Evolutionary conservation across 2,329 filamentous ascomycete genomes (phyloP), one percentile per base, ranked within the genome.

Genomic region (Calonectria pseudoturangicola): DNA sequence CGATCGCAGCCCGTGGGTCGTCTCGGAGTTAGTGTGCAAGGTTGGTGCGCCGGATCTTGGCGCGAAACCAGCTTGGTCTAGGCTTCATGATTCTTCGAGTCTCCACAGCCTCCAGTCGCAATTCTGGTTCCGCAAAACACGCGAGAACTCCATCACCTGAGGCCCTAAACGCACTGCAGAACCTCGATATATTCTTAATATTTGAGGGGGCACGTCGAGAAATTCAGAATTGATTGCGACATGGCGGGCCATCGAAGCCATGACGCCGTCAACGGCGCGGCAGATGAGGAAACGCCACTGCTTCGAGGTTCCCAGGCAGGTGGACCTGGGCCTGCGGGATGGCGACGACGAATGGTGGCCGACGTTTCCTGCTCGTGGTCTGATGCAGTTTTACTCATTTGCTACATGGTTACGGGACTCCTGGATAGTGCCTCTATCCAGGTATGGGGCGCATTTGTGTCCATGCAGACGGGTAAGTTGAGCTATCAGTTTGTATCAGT

Each of bases 401-500:
- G 93, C 83, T 96, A 95, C 81, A 84, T 94, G 74, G 92, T 95
- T 79, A 96, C 94, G 0, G 94, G 94, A 4, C 85, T 96, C 4
- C 88, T 95, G 15, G 94, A 96, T 84, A 94, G 93, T 83, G 91
- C 93, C 2, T 92, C 93, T 1, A 93, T 94, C 50, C 92, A 92
- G 68, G 93, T 93, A 50, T 96, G 93, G 92, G 93, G 93, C 13
- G 92, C 92, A 1, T 96, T 96, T 79, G 93, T 95, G 43, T 94
- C 92, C 80, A 96, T 96, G 94, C 94, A 96, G 82, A 96, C 94
- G 48, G 93, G 93, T 90, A 78, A 75, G 86, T 83, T 33, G 15
- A 25, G 51, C 51, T 25, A 9, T 30, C 43, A 51, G 15, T 33
- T 30, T 6, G 18, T 15, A 21, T n/a, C 4, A 15, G 30, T 21